These are phyloP conservation scores for Tetrapisispora fleetii DNA, from an alignment of 805 yeast genomes.

Conservation along the genomic window DNA sequence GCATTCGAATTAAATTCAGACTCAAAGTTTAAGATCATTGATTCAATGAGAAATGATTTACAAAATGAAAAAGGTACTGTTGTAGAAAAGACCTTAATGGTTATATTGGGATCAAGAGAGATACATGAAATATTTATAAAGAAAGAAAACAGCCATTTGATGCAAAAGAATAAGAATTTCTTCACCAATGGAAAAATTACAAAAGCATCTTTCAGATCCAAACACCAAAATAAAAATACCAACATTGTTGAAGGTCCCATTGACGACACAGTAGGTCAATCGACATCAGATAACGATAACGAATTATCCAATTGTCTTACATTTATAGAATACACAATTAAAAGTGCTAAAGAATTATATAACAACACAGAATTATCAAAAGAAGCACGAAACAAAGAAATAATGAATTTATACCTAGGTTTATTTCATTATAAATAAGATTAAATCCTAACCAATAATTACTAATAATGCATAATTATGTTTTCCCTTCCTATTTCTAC, in stretches of 20 bases:
- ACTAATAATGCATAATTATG: not conserved
- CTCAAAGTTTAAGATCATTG: conserved; percentile 38
- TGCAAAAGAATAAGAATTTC: conserved; percentile 23
- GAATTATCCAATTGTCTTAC: conserved; percentile 16
- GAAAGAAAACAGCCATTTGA: conserved; percentile 11
- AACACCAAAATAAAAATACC: not conserved
- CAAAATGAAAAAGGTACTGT: conserved; percentile 10
- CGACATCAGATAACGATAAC: not conserved
- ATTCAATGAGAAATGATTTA: conserved; percentile 46
- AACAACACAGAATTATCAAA: not conserved
- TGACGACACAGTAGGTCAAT: not conserved
- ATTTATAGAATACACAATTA: conserved; percentile 15
- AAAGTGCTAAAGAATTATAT: conserved; percentile 11
- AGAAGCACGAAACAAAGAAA: not conserved
- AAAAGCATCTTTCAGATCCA: conserved; percentile 5
- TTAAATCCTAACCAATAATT: not conserved
- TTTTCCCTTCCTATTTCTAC: not conserved
- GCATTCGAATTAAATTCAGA: conserved; percentile 45
- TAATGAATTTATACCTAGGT: not conserved
- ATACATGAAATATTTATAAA: conserved; percentile 28
- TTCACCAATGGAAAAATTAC: conserved; percentile 22
- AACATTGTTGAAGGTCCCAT: not conserved
- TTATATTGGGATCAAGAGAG: conserved; percentile 31
- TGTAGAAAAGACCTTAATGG: conserved; percentile 22
- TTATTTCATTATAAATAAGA: not conserved